A percentile compares a stretch with the other conserved stretches of the same genome.
phyloP scores from a whole-genome alignment of 2,329 filamentous ascomycete species.

The Aspergillus viridinutans region DNA sequence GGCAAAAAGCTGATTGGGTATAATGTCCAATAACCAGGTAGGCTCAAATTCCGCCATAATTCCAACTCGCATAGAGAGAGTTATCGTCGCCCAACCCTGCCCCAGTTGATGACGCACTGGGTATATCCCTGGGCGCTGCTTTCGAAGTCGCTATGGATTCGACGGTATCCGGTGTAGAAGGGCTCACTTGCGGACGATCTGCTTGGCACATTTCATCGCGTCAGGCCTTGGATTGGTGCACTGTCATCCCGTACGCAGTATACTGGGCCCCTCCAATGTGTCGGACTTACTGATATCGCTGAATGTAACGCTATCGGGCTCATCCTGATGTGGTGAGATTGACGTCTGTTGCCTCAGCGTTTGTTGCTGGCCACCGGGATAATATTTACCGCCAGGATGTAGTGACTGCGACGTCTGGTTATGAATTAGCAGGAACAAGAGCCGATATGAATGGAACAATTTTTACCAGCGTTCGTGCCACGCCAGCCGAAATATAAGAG shows the following conservation, averaged over 20 bases:
- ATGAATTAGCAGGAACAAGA: conserved; percentile 33
- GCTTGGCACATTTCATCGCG: neutral
- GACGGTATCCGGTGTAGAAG: neutral
- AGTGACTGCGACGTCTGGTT: conserved; percentile 39
- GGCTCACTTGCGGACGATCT: neutral
- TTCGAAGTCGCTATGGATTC: neutral
- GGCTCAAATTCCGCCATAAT: conserved; percentile 17
- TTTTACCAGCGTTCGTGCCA: conserved; percentile 37
- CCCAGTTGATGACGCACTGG: neutral
- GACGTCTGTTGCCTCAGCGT: conserved; percentile 8
- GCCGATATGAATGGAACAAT: conserved; percentile 22
- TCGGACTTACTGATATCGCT: conserved; percentile 24
- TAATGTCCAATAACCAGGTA: conserved; percentile 11
- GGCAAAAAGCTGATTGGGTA: conserved; percentile 4
- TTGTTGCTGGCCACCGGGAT: conserved; percentile 33
- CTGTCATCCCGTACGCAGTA: conserved; percentile 9
- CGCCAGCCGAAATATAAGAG: conserved; percentile 31
- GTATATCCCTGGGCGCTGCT: conserved; percentile 1
- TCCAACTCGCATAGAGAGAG: conserved; percentile 12
- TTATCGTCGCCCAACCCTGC: conserved; percentile 6
- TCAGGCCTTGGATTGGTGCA: neutral
- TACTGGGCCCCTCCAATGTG: conserved; percentile 8
- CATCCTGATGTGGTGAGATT: neutral
- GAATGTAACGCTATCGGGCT: conserved; percentile 3
- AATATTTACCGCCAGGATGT: conserved; percentile 45